These are phyloP conservation scores for Paulownia fortunei DNA, from an alignment of 257 asterid genomes.

Conservation along the genomic window DNA sequence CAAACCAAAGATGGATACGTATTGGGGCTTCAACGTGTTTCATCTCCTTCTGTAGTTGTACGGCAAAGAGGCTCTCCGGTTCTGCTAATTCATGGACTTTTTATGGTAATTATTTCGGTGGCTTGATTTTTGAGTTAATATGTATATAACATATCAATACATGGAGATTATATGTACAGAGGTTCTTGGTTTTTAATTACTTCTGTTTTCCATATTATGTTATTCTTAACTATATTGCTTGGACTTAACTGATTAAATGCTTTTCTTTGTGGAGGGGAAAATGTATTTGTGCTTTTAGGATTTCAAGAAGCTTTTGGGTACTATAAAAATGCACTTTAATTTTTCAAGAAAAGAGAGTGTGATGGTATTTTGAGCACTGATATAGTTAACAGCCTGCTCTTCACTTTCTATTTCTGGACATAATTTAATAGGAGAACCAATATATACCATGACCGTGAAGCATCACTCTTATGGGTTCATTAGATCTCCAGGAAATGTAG, in stretches of 20 bases:
- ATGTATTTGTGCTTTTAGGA: background rate
- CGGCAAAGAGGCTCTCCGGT: slow-evolving; percentile 63
- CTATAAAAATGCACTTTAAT: background rate
- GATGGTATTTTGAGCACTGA: background rate
- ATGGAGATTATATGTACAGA: background rate
- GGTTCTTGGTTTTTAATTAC: background rate
- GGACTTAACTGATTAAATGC: slow-evolving; percentile 16
- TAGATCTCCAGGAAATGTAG: background rate
- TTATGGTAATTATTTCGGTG: slow-evolving; percentile 57
- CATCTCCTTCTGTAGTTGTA: slow-evolving; percentile 55
- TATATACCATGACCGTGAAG: background rate
- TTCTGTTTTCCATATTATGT: background rate
- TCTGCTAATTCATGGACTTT: slow-evolving; percentile 89
- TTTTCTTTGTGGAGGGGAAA: slow-evolving; percentile 23
- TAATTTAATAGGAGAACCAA: background rate
- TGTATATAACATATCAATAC: background rate
- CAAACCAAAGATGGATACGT: slow-evolving; percentile 82
- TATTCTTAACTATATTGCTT: background rate
- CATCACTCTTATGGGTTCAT: background rate
- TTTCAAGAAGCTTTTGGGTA: slow-evolving; percentile 11
- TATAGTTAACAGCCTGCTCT: background rate
- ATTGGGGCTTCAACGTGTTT: slow-evolving; percentile 91
- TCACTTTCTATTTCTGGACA: background rate
- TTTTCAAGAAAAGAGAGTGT: slow-evolving; percentile 1
- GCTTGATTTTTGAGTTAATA: background rate